These are phyloP conservation scores for Aspergillus mulundensis DNA, from an alignment of 495 filamentous ascomycete genomes.

Conservation along the genomic window DNA sequence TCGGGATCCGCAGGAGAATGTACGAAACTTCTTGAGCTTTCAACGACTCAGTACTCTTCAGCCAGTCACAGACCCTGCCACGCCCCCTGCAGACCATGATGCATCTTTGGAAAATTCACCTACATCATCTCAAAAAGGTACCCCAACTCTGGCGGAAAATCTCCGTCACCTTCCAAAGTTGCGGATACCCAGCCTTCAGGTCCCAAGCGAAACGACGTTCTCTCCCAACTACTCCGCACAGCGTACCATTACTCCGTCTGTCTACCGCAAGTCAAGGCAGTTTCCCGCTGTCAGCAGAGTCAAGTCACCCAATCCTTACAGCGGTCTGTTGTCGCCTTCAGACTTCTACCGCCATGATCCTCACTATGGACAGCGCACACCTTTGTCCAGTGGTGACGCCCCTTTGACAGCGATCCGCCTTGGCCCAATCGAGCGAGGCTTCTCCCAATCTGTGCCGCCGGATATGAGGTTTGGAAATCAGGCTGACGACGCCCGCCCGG, in stretches of 20 bases:
- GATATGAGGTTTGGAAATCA: slow-evolving; percentile 63
- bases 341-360: slow-evolving; percentile 28
- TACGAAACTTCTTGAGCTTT: slow-evolving; percentile 80
- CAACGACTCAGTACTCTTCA: slow-evolving; percentile 54
- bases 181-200: slow-evolving; percentile 40
- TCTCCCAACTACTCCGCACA: slow-evolving; percentile 18
- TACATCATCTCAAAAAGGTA: slow-evolving; percentile 27
- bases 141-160: slow-evolving; percentile 24
- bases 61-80: slow-evolving; percentile 36
- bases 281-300: background rate
- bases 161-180: slow-evolving; percentile 57
- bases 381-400: slow-evolving; percentile 86
- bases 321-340: slow-evolving; percentile 15
- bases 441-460: slow-evolving; percentile 86
- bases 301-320: slow-evolving; percentile 1
- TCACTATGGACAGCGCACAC: slow-evolving; percentile 71
- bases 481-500: slow-evolving; percentile 46
- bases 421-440: slow-evolving; percentile 65
- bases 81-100: slow-evolving; percentile 41
- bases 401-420: slow-evolving; percentile 70
- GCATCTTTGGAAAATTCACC: slow-evolving; percentile 32
- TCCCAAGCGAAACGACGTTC: background rate
- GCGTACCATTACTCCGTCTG: slow-evolving; percentile 24
- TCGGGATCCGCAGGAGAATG: slow-evolving; percentile 85
- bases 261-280: background rate